These are phyloP conservation scores for Hymenoscyphus infarciens DNA, from an alignment of 2,329 filamentous ascomycete species.

Conservation along the genomic window DNA sequence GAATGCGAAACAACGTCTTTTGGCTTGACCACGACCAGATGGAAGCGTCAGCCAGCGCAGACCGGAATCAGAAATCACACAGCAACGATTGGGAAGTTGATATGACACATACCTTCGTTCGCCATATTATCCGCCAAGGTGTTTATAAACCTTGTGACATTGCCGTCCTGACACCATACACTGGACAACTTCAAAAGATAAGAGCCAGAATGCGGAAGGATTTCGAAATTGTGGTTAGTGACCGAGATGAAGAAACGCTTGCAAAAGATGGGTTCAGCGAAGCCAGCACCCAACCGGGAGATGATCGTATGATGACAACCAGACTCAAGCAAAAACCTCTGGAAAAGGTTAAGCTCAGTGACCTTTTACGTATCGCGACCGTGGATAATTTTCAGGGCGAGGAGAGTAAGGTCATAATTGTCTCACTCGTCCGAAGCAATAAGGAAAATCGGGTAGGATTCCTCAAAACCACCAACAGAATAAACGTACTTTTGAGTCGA, in stretches of 20 bases:
- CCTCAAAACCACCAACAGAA: slow-evolving; percentile 60
- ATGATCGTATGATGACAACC: background rate
- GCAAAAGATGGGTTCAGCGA: slow-evolving; percentile 21
- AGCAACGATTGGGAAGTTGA: slow-evolving; percentile 57
- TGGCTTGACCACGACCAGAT: slow-evolving; percentile 29
- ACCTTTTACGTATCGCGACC: slow-evolving; percentile 46
- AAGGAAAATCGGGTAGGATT: slow-evolving; percentile 56
- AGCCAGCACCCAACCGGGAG: background rate
- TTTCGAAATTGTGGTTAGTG: slow-evolving; percentile 35
- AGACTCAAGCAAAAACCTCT: slow-evolving; percentile 8
- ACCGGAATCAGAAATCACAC: slow-evolving; percentile 20
- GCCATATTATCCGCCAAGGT: slow-evolving; percentile 64
- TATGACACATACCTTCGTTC: slow-evolving; percentile 60
- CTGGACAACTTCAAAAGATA: slow-evolving; percentile 48
- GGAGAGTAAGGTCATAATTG: slow-evolving; percentile 66
- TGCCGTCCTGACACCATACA: slow-evolving; percentile 66
- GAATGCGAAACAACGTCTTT: slow-evolving; percentile 29
- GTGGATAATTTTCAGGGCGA: slow-evolving; percentile 71
- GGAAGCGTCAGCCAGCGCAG: slow-evolving; percentile 19
- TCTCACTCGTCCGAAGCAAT: slow-evolving; percentile 72
- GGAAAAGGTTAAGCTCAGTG: slow-evolving; percentile 27
- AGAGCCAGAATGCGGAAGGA: slow-evolving; percentile 25
- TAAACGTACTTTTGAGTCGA: slow-evolving; percentile 66
- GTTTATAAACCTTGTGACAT: slow-evolving; percentile 58
- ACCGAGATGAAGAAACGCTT: slow-evolving; percentile 27